Evolutionary conservation across 2,329 filamentous ascomycete genomes (phyloP), one percentile per base, ranked within the genome.

Genomic region (Diaporthe caulivora): DNA sequence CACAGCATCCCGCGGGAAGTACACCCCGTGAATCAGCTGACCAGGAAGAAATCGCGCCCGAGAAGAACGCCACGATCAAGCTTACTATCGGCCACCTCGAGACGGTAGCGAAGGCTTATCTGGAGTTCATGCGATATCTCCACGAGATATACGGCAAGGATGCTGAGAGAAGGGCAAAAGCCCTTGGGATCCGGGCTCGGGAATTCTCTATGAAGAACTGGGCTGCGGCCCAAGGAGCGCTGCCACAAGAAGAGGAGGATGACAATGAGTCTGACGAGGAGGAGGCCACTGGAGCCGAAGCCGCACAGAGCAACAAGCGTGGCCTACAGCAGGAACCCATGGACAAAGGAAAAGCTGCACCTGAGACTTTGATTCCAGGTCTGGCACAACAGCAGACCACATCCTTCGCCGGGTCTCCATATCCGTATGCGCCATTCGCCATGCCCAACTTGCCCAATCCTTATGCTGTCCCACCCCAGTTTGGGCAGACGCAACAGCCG

Each of bases 81-180:
- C 65, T 74, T 26, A 64, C 42, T 3, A 26, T 62, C 1, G 21
- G 13, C 8, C 62, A 74, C 37, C 55, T 74, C 21, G 47, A 74
- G 9, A 55, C 42, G 5, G 70, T 74, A 7, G 37, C 62, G 9
- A 58, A 69, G 21, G 60, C 72, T 1, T 74, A 71, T 15, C 42
- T 74, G 2, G 51, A 72, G 8, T 74, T 74, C 37, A 72, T 49
- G 49, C 53, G 72, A 3, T 72, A 72, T 44, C 53, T 72, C 1
- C 64, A 69, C 34, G 70, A 42, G 8, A 64, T 71, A 3, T 70
- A 74, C 26, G 70, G 62, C 4, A 37, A 67, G 3, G 34, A 73
- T 18, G 65, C 64, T 2, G 71, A 62, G 5, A 54, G 29, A 1
- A 21, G 24, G 3, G 71, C 71, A 1, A 70, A 73, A 10, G 70